Evolutionary conservation across 495 filamentous ascomycete genomes (phyloP).

Genomic region (Rusavskia elegans): DNA sequence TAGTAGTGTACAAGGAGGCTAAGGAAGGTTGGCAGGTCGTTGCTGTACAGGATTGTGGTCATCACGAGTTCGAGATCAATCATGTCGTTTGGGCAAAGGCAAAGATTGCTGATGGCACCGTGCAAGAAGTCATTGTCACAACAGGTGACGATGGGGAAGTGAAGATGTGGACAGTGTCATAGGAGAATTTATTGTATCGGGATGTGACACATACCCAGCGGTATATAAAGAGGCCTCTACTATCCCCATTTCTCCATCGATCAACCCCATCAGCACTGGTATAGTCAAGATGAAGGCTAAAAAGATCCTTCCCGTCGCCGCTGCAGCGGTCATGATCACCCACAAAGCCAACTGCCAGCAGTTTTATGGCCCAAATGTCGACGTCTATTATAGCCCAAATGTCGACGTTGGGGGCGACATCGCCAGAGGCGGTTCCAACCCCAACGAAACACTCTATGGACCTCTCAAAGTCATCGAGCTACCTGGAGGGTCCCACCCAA

Average conservation of each 20-base stretch:
- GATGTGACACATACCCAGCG: neutral
- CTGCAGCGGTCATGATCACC: neutral
- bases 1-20: constrained; percentile 62
- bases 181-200: neutral
- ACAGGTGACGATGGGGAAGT: constrained; percentile 71
- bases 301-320: neutral
- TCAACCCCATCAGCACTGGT: neutral
- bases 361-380: too few species aligned
- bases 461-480: neutral
- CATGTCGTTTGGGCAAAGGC: constrained; percentile 55
- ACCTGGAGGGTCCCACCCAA: neutral
- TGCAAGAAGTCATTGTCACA: constrained; percentile 58
- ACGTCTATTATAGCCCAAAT: too few species aligned
- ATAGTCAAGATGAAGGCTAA: neutral
- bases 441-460: neutral
- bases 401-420: neutral
- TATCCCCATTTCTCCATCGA: neutral
- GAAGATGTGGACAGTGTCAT: constrained; percentile 45
- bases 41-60: constrained; percentile 48
- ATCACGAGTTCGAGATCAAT: constrained; percentile 88
- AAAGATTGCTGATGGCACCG: constrained; percentile 16
- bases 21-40: constrained; percentile 42
- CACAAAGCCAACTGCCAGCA: neutral
- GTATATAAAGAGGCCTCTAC: neutral
- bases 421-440: neutral